Evolutionary conservation across 1,284 basidiomycete species (phyloP).

Genomic region (Cryptococcus sp.): DNA sequence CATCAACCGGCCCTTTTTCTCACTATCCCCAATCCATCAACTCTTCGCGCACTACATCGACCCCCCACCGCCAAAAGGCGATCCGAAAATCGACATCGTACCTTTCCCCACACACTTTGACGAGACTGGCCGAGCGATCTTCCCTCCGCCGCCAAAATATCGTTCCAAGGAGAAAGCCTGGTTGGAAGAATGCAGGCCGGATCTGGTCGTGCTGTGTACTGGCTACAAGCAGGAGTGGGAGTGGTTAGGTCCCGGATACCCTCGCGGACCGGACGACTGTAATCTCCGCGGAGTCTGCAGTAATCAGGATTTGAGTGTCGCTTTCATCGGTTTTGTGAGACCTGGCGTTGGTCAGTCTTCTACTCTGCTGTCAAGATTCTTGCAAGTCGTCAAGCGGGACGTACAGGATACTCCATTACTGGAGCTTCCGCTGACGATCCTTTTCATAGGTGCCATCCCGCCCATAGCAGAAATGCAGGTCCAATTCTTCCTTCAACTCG

Average conservation of each 20-base stretch:
- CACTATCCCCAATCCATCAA: constrained; percentile 57
- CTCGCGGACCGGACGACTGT: constrained; percentile 58
- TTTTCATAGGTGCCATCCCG: constrained; percentile 61
- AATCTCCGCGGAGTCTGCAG: constrained; percentile 61
- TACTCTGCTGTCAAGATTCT: not conserved
- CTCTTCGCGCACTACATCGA: constrained; percentile 62
- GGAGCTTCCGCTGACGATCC: not conserved
- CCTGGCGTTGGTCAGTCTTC: constrained; percentile 47
- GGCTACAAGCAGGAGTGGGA: constrained; percentile 57
- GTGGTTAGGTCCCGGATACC: constrained; percentile 61
- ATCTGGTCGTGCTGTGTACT: constrained; percentile 55
- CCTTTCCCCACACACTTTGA: constrained; percentile 63
- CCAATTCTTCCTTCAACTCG: constrained; percentile 64
- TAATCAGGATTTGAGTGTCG: constrained; percentile 59
- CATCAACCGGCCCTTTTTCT: constrained; percentile 63
- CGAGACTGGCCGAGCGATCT: constrained; percentile 58
- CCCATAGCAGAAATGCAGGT: constrained; percentile 68
- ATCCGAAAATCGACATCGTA: constrained; percentile 63
- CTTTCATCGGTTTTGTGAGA: constrained; percentile 66
- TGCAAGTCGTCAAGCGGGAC: not conserved
- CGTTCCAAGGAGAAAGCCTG: constrained; percentile 40
- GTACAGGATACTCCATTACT: not conserved
- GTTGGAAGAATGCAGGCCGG: constrained; percentile 39
- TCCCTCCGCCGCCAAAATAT: constrained; percentile 52
- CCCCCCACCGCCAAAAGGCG: constrained; percentile 57